Percentiles rank a stretch among this genome's conserved stretches.
phyloP scores from a whole-genome alignment of 306 rosid genomes.

The Medicago ruthenica region DNA sequence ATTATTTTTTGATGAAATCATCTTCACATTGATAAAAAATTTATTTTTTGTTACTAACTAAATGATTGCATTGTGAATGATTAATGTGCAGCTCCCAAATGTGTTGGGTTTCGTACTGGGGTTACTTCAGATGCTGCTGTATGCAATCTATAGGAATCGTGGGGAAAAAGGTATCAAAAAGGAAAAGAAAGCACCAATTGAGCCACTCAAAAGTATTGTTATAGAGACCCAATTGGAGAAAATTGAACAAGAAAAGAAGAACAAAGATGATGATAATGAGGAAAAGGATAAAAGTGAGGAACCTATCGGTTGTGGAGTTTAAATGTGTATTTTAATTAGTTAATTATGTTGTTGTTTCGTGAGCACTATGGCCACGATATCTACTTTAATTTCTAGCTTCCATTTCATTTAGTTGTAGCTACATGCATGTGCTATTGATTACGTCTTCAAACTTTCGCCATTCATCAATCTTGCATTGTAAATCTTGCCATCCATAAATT shows the following conservation, averaged over 20 bases:
- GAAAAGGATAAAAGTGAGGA: slow-evolving; percentile 14
- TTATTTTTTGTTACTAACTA: not conserved
- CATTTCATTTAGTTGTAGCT: slow-evolving; percentile 27
- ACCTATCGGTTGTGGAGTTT: not conserved
- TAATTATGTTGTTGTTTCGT: not conserved
- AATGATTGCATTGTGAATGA: not conserved
- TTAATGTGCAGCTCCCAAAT: slow-evolving; percentile 67
- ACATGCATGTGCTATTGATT: not conserved
- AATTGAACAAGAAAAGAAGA: slow-evolving; percentile 10
- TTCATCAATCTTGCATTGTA: not conserved
- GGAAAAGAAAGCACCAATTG: slow-evolving; percentile 20
- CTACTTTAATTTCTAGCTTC: slow-evolving; percentile 15
- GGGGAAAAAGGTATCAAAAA: slow-evolving; percentile 34
- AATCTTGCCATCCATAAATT: slow-evolving; percentile 1
- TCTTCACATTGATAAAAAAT: not conserved
- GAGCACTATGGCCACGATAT: slow-evolving; percentile 5
- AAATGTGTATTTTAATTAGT: not conserved
- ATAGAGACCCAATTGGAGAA: slow-evolving; percentile 8
- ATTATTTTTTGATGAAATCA: not conserved
- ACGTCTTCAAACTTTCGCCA: not conserved
- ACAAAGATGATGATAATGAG: not conserved
- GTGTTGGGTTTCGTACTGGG: slow-evolving; percentile 75
- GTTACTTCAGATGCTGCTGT: slow-evolving; percentile 73
- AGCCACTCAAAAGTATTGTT: slow-evolving; percentile 42
- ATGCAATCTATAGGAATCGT: slow-evolving; percentile 62